Evolutionary conservation across 352 stramenopile genomes (phyloP).

Genomic region (Phytophthora crassamura): DNA sequence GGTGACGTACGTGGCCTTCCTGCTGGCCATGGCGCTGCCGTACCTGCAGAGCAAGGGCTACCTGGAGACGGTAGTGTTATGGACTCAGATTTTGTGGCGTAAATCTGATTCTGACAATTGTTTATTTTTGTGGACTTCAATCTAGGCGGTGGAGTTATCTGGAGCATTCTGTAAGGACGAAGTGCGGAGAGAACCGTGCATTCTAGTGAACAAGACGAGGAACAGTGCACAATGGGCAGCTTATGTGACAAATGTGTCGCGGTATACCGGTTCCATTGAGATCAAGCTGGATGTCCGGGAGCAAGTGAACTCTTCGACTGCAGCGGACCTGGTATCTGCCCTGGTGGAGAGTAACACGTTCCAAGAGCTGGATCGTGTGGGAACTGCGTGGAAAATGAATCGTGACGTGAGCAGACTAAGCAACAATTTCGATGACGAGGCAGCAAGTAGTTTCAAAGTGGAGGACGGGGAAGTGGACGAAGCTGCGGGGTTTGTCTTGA

Average conservation of each 20-base stretch:
- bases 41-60: constrained; percentile 85
- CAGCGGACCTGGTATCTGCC: not conserved
- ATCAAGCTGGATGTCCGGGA: constrained; percentile 60
- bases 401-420: constrained; percentile 22
- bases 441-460: constrained; percentile 12
- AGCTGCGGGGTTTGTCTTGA: constrained; percentile 65
- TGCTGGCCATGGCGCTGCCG: constrained; percentile 67
- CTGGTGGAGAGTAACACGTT: constrained; percentile 26
- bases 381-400: constrained; percentile 33
- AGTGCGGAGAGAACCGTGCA: constrained; percentile 54
- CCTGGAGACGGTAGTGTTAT: constrained; percentile 53
- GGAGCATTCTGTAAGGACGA: constrained; percentile 55
- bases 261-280: constrained; percentile 66
- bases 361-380: constrained; percentile 39
- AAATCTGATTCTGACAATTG: constrained; percentile 11
- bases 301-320: constrained; percentile 51
- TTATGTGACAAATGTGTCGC: constrained; percentile 76
- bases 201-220: constrained; percentile 62
- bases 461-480: constrained; percentile 26
- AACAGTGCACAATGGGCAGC: constrained; percentile 68
- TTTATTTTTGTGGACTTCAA: constrained; percentile 24
- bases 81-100: constrained; percentile 2
- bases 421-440: constrained; percentile 7
- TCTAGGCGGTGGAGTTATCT: constrained; percentile 58
- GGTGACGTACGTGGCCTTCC: constrained; percentile 82